Conservation (phyloP, 2,329 filamentous ascomycete species). For the Colletotrichum karsti region DNA sequence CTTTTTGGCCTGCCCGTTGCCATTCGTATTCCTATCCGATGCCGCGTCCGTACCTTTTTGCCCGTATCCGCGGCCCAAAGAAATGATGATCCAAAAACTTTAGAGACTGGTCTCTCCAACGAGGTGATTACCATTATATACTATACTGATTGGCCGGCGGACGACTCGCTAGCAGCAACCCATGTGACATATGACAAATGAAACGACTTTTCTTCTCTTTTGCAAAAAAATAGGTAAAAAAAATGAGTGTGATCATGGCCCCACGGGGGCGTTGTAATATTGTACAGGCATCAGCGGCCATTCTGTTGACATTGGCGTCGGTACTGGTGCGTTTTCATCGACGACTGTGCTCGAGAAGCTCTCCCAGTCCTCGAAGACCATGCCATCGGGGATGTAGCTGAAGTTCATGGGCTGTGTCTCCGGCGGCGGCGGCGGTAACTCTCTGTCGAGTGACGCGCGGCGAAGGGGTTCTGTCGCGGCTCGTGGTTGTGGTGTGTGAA, state of each 20-base stretch:
- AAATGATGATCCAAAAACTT: slow-evolving; percentile 18
- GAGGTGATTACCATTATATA: slow-evolving; percentile 34
- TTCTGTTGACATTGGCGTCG: slow-evolving; percentile 31
- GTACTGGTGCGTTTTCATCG: slow-evolving; percentile 35
- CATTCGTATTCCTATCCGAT: slow-evolving; percentile 21
- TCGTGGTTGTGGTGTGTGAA: slow-evolving; percentile 22
- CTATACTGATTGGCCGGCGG: slow-evolving; percentile 25
- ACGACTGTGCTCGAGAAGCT: slow-evolving; percentile 44
- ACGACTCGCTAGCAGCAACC: slow-evolving; percentile 18
- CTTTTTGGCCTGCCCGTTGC: slow-evolving; percentile 21
- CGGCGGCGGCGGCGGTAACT: slow-evolving; percentile 29
- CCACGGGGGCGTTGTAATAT: slow-evolving; percentile 31
- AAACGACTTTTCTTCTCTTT: slow-evolving; percentile 20
- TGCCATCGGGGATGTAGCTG: slow-evolving; percentile 48
- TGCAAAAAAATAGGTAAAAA: background rate
- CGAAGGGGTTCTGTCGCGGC: slow-evolving; percentile 23
- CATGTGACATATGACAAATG: slow-evolving; percentile 29
- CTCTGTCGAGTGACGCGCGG: slow-evolving; percentile 28
- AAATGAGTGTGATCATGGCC: slow-evolving; percentile 23
- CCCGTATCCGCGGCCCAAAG: slow-evolving; percentile 13
- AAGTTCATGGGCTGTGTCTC: slow-evolving; percentile 47
- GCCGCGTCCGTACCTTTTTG: slow-evolving; percentile 16
- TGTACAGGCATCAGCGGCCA: slow-evolving; percentile 36
- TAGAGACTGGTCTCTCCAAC: slow-evolving; percentile 22
- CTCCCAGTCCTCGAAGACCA: slow-evolving; percentile 53